Evolutionary conservation across 2,329 filamentous ascomycete species (phyloP).

Genomic region (Chalaropsis thielavioides): DNA sequence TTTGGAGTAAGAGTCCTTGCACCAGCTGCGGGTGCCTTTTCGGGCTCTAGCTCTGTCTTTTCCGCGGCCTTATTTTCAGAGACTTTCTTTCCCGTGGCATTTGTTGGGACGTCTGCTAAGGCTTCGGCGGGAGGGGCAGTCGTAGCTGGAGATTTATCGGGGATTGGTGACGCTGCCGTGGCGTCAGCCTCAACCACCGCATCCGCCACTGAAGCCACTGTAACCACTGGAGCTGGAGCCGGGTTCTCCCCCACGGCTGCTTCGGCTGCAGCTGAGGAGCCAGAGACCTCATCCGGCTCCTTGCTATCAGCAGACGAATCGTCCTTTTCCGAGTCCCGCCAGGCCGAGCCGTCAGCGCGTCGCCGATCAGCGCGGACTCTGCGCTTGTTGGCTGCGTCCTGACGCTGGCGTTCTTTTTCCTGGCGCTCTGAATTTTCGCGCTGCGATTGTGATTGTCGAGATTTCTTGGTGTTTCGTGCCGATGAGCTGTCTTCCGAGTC

Average conservation of each 20-base stretch:
- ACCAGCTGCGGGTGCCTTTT: conserved; percentile 46
- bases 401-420: conserved; percentile 58
- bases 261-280: background rate
- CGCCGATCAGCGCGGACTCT: conserved; percentile 71
- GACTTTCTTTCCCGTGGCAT: background rate
- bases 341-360: conserved; percentile 56
- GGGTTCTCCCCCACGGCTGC: background rate
- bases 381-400: conserved; percentile 63
- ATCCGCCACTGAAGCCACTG: background rate
- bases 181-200: background rate
- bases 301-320: conserved; percentile 24
- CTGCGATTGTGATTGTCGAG: conserved; percentile 44
- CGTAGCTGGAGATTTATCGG: background rate
- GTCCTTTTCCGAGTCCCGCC: conserved; percentile 21
- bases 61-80: background rate
- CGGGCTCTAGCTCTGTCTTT: conserved; percentile 22
- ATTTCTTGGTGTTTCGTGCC: conserved; percentile 42
- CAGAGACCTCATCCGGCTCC: conserved; percentile 19
- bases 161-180: background rate
- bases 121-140: background rate
- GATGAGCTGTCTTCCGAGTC: conserved; percentile 59
- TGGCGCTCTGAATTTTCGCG: conserved; percentile 52
- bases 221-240: too few species aligned
- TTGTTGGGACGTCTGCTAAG: background rate
- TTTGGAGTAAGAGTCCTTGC: conserved; percentile 12